Conservation (phyloP, 1,284 basidiomycete species). For the Apiotrichum laibachii region DNA sequence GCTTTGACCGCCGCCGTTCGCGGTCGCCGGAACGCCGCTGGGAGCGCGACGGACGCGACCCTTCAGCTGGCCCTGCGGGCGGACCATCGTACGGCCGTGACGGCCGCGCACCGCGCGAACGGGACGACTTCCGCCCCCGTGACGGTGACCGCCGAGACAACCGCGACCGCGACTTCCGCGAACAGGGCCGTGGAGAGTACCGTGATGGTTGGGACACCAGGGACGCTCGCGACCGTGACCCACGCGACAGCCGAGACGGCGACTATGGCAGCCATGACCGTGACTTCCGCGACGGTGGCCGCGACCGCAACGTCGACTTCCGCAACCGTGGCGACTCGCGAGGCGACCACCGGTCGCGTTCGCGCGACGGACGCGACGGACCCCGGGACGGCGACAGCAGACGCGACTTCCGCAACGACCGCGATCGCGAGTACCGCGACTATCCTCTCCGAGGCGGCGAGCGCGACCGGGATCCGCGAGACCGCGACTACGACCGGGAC, state of each 20-base stretch:
- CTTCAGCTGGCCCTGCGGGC: no score
- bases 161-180: constrained; percentile 1
- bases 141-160: no score
- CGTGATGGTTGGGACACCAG: neutral
- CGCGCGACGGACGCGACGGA: neutral
- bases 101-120: no score
- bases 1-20: constrained; percentile 4
- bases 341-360: neutral
- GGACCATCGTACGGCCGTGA: no score
- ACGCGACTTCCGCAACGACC: no score
- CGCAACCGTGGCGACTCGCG: no score
- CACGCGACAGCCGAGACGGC: neutral
- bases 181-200: neutral
- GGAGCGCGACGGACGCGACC: neutral
- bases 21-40: neutral
- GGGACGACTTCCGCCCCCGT: no score
- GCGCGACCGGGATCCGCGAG: neutral
- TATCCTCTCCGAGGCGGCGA: neutral
- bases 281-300: no score
- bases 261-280: neutral
- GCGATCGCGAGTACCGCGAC: neutral
- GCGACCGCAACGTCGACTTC: neutral
- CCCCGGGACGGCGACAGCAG: no score
- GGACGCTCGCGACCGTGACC: neutral
- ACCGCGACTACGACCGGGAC: neutral